phyloP scores from a whole-genome alignment of 305 asterid species.

The Fraxinus greggii region DNA sequence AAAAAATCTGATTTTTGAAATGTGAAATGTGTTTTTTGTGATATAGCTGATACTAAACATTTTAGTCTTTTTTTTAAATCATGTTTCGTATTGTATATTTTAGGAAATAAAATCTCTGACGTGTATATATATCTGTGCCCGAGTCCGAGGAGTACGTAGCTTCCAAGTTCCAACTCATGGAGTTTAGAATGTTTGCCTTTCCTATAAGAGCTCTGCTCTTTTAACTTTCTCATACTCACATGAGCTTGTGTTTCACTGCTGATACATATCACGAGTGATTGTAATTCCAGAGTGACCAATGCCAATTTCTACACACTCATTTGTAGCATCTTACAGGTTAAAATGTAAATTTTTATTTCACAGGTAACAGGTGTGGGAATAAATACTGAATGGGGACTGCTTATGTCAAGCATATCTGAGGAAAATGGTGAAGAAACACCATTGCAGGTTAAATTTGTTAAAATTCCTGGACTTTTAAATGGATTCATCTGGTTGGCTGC shows the following conservation, averaged over 20 bases:
- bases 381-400: constrained; percentile 95
- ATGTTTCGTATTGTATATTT: too few species aligned
- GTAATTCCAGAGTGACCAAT: neutral
- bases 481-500: constrained; percentile 8
- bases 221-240: neutral
- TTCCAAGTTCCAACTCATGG: neutral
- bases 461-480: constrained; percentile 5
- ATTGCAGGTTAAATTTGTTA: constrained; percentile 59
- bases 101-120: too few species aligned
- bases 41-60: too few species aligned
- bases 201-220: neutral
- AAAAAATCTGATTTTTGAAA: too few species aligned
- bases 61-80: too few species aligned
- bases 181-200: neutral
- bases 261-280: neutral
- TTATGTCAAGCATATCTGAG: constrained; percentile 96
- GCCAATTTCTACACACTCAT: neutral
- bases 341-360: neutral
- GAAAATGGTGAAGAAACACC: constrained; percentile 99
- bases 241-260: neutral
- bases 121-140: too few species aligned
- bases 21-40: too few species aligned
- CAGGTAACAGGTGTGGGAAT: constrained; percentile 92
- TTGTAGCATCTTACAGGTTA: neutral
- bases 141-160: too few species aligned